These are phyloP conservation scores for Hypomontagnella monticulosa DNA, from an alignment of 495 filamentous ascomycete genomes.

Conservation along the genomic window DNA sequence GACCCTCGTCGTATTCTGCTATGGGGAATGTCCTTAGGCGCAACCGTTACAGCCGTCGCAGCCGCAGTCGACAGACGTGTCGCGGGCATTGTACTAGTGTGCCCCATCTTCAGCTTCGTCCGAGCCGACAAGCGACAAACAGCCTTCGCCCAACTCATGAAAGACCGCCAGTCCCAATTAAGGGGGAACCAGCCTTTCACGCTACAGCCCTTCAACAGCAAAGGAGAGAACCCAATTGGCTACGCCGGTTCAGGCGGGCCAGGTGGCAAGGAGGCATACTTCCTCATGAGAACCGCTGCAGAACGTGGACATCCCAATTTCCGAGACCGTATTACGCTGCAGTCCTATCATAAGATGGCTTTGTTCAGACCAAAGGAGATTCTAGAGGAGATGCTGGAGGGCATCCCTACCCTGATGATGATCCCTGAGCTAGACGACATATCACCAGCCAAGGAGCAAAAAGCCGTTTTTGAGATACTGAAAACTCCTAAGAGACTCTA, in stretches of 20 bases:
- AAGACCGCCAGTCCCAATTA: conserved; percentile 45
- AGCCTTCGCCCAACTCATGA: conserved; percentile 33
- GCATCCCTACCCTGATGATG: conserved; percentile 28
- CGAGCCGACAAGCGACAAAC: conserved; percentile 13
- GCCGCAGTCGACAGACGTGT: conserved; percentile 45
- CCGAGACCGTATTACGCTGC: conserved; percentile 27
- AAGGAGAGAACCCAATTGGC: conserved; percentile 52
- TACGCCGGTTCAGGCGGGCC: conserved; percentile 14
- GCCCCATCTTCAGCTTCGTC: conserved; percentile 16
- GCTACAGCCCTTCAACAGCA: conserved; percentile 39
- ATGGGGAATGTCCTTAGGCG: conserved; percentile 60
- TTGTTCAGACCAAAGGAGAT: conserved; percentile 19
- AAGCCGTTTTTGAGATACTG: conserved; percentile 19
- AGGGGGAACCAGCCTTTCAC: conserved; percentile 39
- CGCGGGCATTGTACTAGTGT: conserved; percentile 22
- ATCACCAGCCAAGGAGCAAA: conserved; percentile 34
- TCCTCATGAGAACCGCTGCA: conserved; percentile 19
- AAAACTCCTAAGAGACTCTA: conserved; percentile 21
- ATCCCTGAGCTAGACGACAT: conserved; percentile 39
- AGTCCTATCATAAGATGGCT: conserved; percentile 38
- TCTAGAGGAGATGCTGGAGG: conserved; percentile 25
- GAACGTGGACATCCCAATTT: conserved; percentile 13
- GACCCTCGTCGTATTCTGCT: conserved; percentile 37
- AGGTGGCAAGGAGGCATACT: conserved; percentile 33
- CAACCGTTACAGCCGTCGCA: conserved; percentile 28